A percentile compares a stretch with the other conserved stretches of the same genome.
Evolutionary conservation across 2,329 filamentous ascomycete species (phyloP).

Genomic region (Neopestalotiopsis rosae): DNA sequence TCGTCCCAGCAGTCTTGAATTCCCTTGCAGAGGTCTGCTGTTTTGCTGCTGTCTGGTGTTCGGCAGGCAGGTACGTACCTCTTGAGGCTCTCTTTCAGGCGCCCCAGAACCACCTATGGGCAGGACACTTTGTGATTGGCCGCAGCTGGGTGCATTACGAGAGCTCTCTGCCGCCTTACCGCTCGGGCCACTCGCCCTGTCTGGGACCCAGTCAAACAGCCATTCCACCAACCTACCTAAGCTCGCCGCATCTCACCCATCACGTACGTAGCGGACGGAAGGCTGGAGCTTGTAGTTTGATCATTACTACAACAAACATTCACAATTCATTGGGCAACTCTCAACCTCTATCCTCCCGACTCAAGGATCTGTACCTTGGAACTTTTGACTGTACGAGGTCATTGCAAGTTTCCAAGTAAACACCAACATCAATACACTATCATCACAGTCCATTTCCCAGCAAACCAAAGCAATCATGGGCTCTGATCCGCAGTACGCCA

Average conservation of each 20-base stretch:
- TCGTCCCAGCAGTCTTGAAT: not conserved
- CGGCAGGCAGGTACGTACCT: slow-evolving; percentile 5
- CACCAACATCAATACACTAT: not conserved
- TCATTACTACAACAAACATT: not conserved
- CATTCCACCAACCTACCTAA: not conserved
- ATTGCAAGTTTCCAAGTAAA: not conserved
- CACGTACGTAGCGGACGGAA: not conserved
- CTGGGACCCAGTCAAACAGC: slow-evolving; percentile 8
- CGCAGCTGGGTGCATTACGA: slow-evolving; percentile 19
- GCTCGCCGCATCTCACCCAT: not conserved
- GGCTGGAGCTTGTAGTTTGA: slow-evolving; percentile 4
- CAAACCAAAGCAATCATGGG: slow-evolving; percentile 60
- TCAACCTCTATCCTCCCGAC: not conserved
- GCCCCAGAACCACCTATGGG: not conserved
- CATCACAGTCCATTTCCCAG: not conserved
- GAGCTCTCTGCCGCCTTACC: slow-evolving; percentile 23
- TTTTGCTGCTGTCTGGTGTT: not conserved
- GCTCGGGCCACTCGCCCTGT: slow-evolving; percentile 11
- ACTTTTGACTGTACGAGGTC: not conserved
- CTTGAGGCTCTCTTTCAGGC: not conserved
- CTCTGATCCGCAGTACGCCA: slow-evolving; percentile 83
- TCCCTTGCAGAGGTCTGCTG: not conserved
- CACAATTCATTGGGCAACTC: not conserved
- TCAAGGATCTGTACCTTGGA: not conserved
- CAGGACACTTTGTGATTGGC: slow-evolving; percentile 6